Evolutionary conservation across 2,329 filamentous ascomycete species (phyloP).

Genomic region (Penicillium sp.): DNA sequence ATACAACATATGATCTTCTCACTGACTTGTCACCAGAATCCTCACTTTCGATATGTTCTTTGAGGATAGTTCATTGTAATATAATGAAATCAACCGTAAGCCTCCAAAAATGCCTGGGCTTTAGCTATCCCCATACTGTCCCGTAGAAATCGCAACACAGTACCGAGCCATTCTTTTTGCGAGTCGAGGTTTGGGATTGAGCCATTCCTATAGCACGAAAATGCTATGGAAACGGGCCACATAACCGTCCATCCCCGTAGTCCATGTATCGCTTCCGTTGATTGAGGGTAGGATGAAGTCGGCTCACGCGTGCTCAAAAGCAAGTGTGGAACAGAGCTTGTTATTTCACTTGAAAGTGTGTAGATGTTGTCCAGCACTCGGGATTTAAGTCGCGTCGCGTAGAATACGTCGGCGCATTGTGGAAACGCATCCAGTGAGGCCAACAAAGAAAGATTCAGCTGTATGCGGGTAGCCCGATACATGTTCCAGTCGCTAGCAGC

Average conservation of each 20-base stretch:
- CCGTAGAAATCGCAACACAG: neutral
- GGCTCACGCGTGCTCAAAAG: neutral
- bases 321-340: neutral
- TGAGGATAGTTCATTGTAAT: slow-evolving; percentile 18
- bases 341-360: neutral
- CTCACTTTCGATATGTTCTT: slow-evolving; percentile 37
- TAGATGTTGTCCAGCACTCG: neutral
- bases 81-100: neutral
- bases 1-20: neutral
- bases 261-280: neutral
- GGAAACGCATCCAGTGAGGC: neutral
- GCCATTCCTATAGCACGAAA: neutral
- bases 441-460: slow-evolving; percentile 7
- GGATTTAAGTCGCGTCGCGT: neutral
- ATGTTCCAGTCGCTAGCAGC: slow-evolving; percentile 13
- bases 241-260: neutral
- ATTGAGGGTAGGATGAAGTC: neutral
- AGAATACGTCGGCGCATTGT: neutral
- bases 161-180: neutral
- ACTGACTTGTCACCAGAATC: slow-evolving; percentile 16
- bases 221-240: neutral
- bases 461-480: slow-evolving; percentile 10
- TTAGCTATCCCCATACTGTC: neutral
- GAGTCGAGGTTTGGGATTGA: neutral
- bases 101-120: neutral